Evolutionary conservation across 441 rosid genomes (phyloP), one percentile per base, ranked within the genome.

Genomic region (Biscutella laevigata): DNA sequence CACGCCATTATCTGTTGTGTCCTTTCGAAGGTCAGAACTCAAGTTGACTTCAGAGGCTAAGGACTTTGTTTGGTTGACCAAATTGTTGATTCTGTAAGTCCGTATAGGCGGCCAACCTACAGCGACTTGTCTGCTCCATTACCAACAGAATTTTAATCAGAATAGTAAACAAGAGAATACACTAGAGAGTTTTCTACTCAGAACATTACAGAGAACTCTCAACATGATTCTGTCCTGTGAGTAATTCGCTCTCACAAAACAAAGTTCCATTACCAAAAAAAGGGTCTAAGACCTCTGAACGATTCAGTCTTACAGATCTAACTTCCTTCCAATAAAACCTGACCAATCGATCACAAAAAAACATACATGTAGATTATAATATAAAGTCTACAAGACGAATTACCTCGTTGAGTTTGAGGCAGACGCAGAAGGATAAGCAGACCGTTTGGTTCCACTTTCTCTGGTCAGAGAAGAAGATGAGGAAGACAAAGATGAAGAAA

Each of bases 21-120:
- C 64, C 66, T 76, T 75, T 54, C 67, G 77, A 33, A 52, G 35
- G 37, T 57, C 26, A 16, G 75, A 48, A 53, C 51, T 73, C 49
- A 72, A 77, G 40, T 68, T 13, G 12, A 8, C 83, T 54, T 79
- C 86, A 32, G 52, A 50, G 38, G 75, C 75, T 49, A 63, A 9
- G 8, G 78, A 58, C 76, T 82, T 91, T 41, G 74, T 74, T 64
- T 76, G 85, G 71, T 72, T 83, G 55, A 65, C 78, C 79, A 88
- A 76, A 76, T 81, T 79, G 71, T 86, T 86, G 80, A 83, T 79
- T 62, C 98, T 75, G 59, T 77, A 75, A 49, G 86, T 64, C 71
- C 91, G 73, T 53, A 91, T 53, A 20, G 98, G 98, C 54, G 98
- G 98, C 98, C 98, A 91, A 28, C 98, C 98, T 25, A 86, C 80